Base-by-base conservation (phyloP, 1,139 yeast genomes). In the Geotrichum siamense region DNA sequence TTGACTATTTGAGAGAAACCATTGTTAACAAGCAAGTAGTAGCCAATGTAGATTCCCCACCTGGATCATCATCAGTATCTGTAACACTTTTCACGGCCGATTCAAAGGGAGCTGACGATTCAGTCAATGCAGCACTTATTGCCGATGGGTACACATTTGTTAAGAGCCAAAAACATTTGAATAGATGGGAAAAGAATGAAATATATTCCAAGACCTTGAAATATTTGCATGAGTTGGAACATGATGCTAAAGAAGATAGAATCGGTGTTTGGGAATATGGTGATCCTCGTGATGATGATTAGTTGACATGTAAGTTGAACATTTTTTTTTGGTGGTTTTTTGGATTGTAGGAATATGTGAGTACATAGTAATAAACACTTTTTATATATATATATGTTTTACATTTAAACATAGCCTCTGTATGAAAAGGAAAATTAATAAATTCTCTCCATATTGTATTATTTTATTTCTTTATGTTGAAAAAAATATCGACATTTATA, bases 251-350 rank as follows among this genome's bases (percentile, higher is more conserved):
- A 58, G 50, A 63, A 8, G 64, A 61, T 33, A 82, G 77, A 50
- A 60, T 67, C 33, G 93, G 93, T 9, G 81, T 86, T 57, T 83
- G 93, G 93, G 81, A 81, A 62, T 80, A 78, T 55, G 94, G 94
- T 42, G 91, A 82, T 58, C 75, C 82, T 41, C 71, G 81, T 17
- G 78, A 71, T 44, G 82, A 78, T 44, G 86, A 80, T 23, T 23
- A 23, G n/a, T n/a, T n/a, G n/a, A n/a, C n/a, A n/a, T n/a, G n/a
- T n/a, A n/a, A n/a, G n/a, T n/a, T n/a, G n/a, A n/a, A n/a, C n/a
- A n/a, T n/a, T n/a, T n/a, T n/a, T n/a, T n/a, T n/a, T n/a, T n/a
- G n/a, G n/a, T n/a, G n/a, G n/a, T n/a, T n/a, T n/a, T n/a, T n/a
- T n/a, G n/a, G n/a, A n/a, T n/a, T n/a, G n/a, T n/a, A n/a, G n/a